A percentile compares a stretch with the other conserved stretches of the same genome.
Conservation (phyloP, 2,329 filamentous ascomycete species). For the Cucurbitaria berberidis region DNA sequence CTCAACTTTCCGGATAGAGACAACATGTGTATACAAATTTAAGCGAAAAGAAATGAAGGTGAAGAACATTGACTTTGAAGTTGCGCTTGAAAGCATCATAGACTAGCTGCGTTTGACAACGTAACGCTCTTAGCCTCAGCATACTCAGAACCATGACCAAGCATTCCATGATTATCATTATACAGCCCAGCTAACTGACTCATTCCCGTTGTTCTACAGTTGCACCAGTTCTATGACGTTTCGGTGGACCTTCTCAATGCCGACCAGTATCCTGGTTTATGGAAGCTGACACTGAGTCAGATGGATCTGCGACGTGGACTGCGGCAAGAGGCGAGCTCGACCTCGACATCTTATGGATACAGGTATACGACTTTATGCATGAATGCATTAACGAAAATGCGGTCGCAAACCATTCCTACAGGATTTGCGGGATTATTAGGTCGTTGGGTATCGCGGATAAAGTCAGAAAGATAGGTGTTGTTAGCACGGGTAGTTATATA, state of each 20-base stretch:
- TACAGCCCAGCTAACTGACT: not conserved
- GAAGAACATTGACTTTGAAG: not conserved
- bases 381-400: too few species aligned
- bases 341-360: not conserved
- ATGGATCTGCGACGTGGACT: slow-evolving; percentile 8
- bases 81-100: not conserved
- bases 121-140: not conserved
- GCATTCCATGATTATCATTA: not conserved
- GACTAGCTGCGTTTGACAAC: not conserved
- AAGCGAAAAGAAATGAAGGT: not conserved
- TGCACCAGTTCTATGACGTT: not conserved
- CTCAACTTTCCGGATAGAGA: slow-evolving; percentile 4
- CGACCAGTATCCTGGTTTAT: slow-evolving; percentile 1
- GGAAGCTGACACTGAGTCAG: slow-evolving; percentile 1
- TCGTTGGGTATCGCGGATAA: not conserved
- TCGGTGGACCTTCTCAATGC: not conserved
- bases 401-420: too few species aligned
- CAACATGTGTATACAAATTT: not conserved
- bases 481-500: not conserved
- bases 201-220: too few species aligned
- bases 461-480: not conserved
- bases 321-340: slow-evolving; percentile 10
- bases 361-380: not conserved
- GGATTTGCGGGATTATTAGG: not conserved
- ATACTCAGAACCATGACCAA: not conserved